phyloP scores from a whole-genome alignment of 176 grass and related monocot genomes.

The Paspalum notatum region DNA sequence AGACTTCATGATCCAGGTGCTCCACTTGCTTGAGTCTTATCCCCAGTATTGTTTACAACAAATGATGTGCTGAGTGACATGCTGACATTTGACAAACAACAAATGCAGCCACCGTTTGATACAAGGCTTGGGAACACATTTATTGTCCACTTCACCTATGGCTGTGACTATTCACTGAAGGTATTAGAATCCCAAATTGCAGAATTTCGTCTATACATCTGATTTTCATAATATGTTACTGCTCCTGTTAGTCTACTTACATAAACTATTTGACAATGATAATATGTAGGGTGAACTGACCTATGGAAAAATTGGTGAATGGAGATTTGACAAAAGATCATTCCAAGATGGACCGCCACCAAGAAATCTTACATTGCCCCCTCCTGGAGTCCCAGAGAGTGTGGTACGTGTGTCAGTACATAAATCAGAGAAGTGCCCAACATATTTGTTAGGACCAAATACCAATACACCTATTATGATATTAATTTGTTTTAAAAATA shows the following conservation, averaged over 20 bases:
- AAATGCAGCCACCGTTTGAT: conserved; percentile 59
- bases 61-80: conserved; percentile 28
- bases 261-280: conserved; percentile 15
- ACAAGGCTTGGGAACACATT: conserved; percentile 53
- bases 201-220: background rate
- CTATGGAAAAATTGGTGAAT: conserved; percentile 83
- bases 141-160: conserved; percentile 92
- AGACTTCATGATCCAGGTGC: conserved; percentile 99
- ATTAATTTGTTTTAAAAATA: background rate
- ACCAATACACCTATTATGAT: background rate
- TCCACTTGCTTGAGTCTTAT: background rate
- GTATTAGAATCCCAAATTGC: conserved; percentile 41
- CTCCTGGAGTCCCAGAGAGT: conserved; percentile 95
- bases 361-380: conserved; percentile 85
- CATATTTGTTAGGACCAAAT: background rate
- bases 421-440: conserved; percentile 3
- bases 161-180: conserved; percentile 88
- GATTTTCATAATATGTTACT: conserved; percentile 8
- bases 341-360: conserved; percentile 64
- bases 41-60: background rate
- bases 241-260: background rate
- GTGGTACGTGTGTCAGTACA: conserved; percentile 68
- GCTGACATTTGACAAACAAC: background rate
- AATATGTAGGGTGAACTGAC: conserved; percentile 72
- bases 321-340: conserved; percentile 88